Base-by-base conservation (phyloP, 805 yeast genomes). In the Candida ficus region DNA sequence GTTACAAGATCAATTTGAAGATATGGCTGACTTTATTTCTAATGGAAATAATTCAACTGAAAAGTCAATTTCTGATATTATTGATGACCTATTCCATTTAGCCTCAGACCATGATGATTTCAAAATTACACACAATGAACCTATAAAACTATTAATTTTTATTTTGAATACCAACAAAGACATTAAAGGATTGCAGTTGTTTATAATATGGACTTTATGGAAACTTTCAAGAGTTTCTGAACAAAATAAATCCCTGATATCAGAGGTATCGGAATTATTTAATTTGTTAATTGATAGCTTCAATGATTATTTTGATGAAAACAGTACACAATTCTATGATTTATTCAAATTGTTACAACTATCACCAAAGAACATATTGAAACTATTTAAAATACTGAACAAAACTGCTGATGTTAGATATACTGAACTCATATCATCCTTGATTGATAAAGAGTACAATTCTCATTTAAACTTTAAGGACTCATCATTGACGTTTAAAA, bases 381-480 rank as follows among this genome's bases (percentile, higher is more conserved):
- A 22, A 10, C 31, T 41, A 4, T 37, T 41, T 19, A 20, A 28
- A 16, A 12, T n/a, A 13, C 10, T 33, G 12, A 28, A 16, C 12
- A 13, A 35, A 13, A 34, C 29, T 11, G 18, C 39, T 2, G 30
- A 39, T 7, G 6, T 19, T 7, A 43, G 26, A 14, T 43, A 43
- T 23, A 18, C 44, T 11, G 12, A 37, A 1, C 5, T 43, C 5
- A 12, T 47, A 16, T 42, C 47, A 5, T 30, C 45, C 3, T 35
- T 54, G 7, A 37, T 48, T 2, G 43, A 46, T 11, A 52, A 44
- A 33, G 22, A 43, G 10, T 33, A 42, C 23, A 37, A 32, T 13
- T 52, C 54, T 11, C 57, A 49, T 35, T 41, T 65, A 34, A 56
- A 49, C 18, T 55, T 65, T 34, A 58, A 58, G 14, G 57, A 61